Percentiles rank a stretch among this genome's conserved stretches.
These are phyloP conservation scores for Gossypium turneri DNA, from an alignment of 345 rosid species.

Conservation along the genomic window DNA sequence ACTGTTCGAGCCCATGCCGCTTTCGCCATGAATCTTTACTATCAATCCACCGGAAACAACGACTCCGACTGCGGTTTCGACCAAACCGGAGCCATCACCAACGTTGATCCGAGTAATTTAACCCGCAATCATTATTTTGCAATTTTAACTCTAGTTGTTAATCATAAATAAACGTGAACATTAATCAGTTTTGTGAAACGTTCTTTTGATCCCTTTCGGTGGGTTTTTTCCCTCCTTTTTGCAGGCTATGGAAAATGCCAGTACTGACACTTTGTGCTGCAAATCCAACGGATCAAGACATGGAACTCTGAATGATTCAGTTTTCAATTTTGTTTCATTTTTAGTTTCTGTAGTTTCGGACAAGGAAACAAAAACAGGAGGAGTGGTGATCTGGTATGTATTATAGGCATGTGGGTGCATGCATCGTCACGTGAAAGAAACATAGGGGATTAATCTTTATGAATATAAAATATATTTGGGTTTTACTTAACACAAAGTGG, in stretches of 20 bases:
- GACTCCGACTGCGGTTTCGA: conserved; percentile 56
- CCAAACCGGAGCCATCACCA: conserved; percentile 43
- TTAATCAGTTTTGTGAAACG: too few relatives aligned
- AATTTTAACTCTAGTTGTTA: not conserved
- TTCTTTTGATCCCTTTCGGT: not conserved
- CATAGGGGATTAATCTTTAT: too few relatives aligned
- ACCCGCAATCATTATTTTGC: not conserved
- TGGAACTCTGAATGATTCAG: not conserved
- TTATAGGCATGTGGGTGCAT: not conserved
- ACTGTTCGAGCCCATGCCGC: conserved; percentile 68
- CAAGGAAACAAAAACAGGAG: not conserved
- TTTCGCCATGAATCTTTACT: conserved; percentile 64
- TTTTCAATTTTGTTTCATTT: not conserved
- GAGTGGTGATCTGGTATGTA: not conserved
- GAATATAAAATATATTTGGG: too few relatives aligned
- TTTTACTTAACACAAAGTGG: too few relatives aligned
- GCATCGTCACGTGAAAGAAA: not conserved
- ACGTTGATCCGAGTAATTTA: conserved; percentile 48
- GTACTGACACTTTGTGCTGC: conserved; percentile 14
- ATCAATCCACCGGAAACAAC: conserved; percentile 48
- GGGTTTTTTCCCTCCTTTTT: not conserved
- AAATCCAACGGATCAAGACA: not conserved
- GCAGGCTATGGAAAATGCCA: conserved; percentile 61
- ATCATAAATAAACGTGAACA: too few relatives aligned
- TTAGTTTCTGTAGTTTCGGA: not conserved